Evolutionary conservation across 2,329 filamentous ascomycete genomes (phyloP).

Genomic region (Colletotrichum eleusines): DNA sequence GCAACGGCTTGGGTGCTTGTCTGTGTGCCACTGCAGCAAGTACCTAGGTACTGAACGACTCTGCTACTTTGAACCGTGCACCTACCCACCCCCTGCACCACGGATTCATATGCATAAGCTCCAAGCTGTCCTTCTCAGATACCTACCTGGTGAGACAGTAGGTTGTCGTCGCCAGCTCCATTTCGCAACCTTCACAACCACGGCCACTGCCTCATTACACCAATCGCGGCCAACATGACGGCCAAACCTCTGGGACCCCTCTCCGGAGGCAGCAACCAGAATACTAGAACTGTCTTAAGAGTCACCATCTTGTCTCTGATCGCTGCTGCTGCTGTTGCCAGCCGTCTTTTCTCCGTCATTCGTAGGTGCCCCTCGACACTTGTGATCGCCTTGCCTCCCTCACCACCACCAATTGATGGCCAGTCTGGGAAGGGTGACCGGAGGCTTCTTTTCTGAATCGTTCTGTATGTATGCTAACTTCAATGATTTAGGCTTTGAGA

Average conservation of each 20-base stretch:
- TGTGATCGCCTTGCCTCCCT: not conserved
- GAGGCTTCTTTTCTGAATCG: not conserved
- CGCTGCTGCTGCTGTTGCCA: constrained; percentile 90
- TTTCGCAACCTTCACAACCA: constrained; percentile 40
- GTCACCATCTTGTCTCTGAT: constrained; percentile 92
- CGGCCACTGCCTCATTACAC: constrained; percentile 42
- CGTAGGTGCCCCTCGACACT: constrained; percentile 69
- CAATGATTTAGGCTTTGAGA: constrained; percentile 82
- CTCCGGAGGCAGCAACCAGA: constrained; percentile 83
- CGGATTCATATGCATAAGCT: constrained; percentile 50
- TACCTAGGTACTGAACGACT: constrained; percentile 26
- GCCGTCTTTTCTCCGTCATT: constrained; percentile 97
- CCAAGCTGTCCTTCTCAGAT: constrained; percentile 59
- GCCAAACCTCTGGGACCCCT: constrained; percentile 65
- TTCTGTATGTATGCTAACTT: constrained; percentile 48
- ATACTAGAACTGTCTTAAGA: constrained; percentile 85
- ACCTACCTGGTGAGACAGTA: constrained; percentile 33
- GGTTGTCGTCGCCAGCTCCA: constrained; percentile 37
- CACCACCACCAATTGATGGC: constrained; percentile 25
- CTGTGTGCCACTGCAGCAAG: constrained; percentile 3
- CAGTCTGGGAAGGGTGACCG: not conserved
- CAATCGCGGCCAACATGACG: constrained; percentile 58
- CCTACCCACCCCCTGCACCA: constrained; percentile 28
- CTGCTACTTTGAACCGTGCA: constrained; percentile 38
- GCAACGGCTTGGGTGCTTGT: constrained; percentile 20